Percentiles rank a stretch among this genome's conserved stretches.
Conservation (phyloP, 179 eudicot species). For the Spinacia oleracea region DNA sequence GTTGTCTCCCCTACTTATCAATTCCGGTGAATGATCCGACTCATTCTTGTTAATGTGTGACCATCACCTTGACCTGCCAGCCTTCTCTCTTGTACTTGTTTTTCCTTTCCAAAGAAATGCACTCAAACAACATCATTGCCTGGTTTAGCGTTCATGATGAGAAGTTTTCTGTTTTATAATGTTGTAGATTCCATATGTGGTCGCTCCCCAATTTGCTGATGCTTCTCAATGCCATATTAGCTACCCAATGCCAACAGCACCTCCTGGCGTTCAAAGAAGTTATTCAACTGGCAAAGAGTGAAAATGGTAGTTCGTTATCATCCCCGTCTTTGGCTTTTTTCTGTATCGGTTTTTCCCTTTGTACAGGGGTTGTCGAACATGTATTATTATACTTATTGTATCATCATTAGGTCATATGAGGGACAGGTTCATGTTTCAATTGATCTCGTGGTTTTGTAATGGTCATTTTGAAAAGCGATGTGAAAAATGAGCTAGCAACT, state of each 20-base stretch:
- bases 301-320: conserved; percentile 8
- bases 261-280: conserved; percentile 88
- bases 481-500: conserved; percentile 18
- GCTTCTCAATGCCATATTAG: conserved; percentile 36
- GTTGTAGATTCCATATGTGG: conserved; percentile 88
- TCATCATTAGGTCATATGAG: conserved; percentile 16
- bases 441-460: conserved; percentile 6
- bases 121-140: not conserved
- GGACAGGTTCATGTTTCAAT: conserved; percentile 8
- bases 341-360: not conserved
- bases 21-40: not conserved
- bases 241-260: conserved; percentile 87
- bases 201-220: conserved; percentile 74
- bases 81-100: not conserved
- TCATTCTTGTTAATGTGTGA: not conserved
- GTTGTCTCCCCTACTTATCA: not conserved
- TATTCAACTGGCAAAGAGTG: conserved; percentile 28
- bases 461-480: not conserved
- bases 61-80: not conserved
- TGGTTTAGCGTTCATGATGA: conserved; percentile 1
- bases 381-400: conserved; percentile 12
- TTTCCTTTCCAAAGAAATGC: not conserved
- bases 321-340: not conserved
- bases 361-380: conserved; percentile 5
- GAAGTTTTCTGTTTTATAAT: not conserved